These are phyloP conservation scores for Leucoagaricus sp. DNA, from an alignment of 1,284 basidiomycete species.

Conservation along the genomic window DNA sequence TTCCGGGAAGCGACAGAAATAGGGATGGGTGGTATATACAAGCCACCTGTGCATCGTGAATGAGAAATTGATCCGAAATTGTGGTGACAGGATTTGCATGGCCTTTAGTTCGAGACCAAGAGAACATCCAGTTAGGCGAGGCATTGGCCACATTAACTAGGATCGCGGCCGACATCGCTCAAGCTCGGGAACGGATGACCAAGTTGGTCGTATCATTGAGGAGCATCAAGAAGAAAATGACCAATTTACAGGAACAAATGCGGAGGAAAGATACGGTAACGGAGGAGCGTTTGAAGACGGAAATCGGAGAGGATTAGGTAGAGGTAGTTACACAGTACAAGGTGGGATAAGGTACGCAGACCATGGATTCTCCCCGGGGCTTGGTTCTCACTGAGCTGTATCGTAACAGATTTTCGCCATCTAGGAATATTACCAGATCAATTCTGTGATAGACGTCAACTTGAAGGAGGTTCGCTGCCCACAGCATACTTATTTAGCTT, in stretches of 20 bases:
- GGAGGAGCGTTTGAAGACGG: background rate
- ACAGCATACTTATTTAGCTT: too few relatives aligned
- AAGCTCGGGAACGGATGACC: background rate
- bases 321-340: background rate
- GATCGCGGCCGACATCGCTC: background rate
- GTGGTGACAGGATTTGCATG: background rate
- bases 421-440: background rate
- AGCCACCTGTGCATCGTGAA: too few relatives aligned
- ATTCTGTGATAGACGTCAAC: background rate
- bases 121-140: background rate
- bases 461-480: background rate
- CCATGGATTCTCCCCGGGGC: too few relatives aligned
- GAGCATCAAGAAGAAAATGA: background rate
- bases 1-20: too few relatives aligned
- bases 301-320: background rate
- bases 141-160: background rate
- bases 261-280: background rate
- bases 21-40: too few relatives aligned
- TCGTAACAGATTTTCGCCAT: background rate
- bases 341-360: background rate
- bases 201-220: background rate
- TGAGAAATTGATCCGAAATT: too few relatives aligned
- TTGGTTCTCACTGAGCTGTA: background rate
- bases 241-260: background rate
- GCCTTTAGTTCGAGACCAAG: background rate